Conservation (phyloP, 441 rosid genomes). For the Macaranga tanarius region DNA sequence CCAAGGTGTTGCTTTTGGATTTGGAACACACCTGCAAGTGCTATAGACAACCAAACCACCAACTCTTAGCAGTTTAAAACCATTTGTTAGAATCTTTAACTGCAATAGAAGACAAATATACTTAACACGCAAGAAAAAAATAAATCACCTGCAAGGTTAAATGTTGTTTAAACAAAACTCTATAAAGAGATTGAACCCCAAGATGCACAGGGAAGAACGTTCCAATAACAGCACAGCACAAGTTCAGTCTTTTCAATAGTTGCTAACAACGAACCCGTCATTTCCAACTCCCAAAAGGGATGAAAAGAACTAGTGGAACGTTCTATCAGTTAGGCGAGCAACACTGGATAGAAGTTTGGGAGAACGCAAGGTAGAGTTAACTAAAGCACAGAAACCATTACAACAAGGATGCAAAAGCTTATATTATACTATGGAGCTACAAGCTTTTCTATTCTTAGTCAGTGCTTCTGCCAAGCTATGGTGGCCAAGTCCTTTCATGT, state of each 20-base stretch:
- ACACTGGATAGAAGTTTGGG: background rate
- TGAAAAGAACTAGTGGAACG: background rate
- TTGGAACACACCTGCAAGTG: slow-evolving; percentile 75
- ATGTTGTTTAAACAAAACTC: background rate
- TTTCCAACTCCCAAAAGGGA: background rate
- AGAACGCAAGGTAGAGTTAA: background rate
- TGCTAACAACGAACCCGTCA: no score
- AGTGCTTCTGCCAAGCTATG: background rate
- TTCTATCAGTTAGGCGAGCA: no score
- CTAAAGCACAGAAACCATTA: background rate
- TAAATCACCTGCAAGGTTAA: background rate
- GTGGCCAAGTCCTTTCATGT: background rate
- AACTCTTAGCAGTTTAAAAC: slow-evolving; percentile 71
- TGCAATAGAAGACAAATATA: slow-evolving; percentile 31
- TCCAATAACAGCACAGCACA: background rate
- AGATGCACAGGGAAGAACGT: background rate
- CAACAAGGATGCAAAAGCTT: background rate
- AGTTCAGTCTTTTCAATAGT: background rate
- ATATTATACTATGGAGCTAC: slow-evolving; percentile 3
- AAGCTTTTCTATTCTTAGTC: background rate
- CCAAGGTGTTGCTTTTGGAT: background rate
- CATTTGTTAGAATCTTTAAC: slow-evolving; percentile 80
- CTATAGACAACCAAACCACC: slow-evolving; percentile 85
- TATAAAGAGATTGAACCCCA: background rate
- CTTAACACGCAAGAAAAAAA: background rate